Conservation (phyloP, 116 monocot genomes). For the Trichopus zeylanicus region DNA sequence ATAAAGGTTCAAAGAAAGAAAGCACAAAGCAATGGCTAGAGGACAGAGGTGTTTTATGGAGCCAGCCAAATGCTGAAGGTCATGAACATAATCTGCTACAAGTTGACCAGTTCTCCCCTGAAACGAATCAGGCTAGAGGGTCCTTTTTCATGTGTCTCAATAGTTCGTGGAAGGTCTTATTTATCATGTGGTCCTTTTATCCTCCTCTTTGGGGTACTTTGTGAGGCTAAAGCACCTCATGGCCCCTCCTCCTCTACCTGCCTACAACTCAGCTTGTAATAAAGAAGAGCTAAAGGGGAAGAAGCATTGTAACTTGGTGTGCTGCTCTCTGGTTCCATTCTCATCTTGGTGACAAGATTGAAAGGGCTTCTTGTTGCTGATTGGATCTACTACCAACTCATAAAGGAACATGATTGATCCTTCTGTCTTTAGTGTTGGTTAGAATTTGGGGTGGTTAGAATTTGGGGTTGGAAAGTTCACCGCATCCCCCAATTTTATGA, state of each 20-base stretch:
- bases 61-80: too few species aligned
- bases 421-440: too few species aligned
- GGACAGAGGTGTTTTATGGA: too few species aligned
- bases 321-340: constrained; percentile 1
- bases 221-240: not conserved
- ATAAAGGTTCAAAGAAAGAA: too few species aligned
- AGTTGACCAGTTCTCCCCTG: too few species aligned
- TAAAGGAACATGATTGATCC: not conserved
- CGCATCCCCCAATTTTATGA: too few species aligned
- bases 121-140: too few species aligned
- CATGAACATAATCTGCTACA: too few species aligned
- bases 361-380: not conserved
- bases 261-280: not conserved
- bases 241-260: not conserved
- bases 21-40: too few species aligned
- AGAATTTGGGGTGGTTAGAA: too few species aligned
- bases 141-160: too few species aligned
- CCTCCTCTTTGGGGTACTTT: not conserved
- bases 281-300: not conserved
- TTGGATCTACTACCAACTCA: not conserved
- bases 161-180: not conserved
- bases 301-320: not conserved
- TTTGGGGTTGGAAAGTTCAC: too few species aligned
- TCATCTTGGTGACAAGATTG: not conserved
- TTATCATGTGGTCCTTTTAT: constrained; percentile 4